Conservation (phyloP, 192 early-diverging fungal species). For the Backusella morwellensis region DNA sequence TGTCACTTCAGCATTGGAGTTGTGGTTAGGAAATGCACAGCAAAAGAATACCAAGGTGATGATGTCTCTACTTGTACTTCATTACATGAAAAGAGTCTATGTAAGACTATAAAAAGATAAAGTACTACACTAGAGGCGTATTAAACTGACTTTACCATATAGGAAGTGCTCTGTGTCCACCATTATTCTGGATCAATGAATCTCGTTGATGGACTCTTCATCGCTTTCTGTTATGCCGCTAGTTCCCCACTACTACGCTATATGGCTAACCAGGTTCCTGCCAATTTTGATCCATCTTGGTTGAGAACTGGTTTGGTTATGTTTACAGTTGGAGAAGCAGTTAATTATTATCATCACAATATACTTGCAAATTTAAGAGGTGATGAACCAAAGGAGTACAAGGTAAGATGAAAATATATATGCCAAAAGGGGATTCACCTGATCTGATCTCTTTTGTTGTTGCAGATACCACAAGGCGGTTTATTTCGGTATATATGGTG, state of each 20-base stretch:
- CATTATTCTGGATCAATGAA: conserved; percentile 22
- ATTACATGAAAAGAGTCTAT: conserved; percentile 26
- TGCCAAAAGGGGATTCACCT: background rate
- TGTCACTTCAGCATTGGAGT: background rate
- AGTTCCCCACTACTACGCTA: background rate
- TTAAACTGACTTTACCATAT: background rate
- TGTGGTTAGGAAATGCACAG: background rate
- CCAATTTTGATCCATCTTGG: background rate
- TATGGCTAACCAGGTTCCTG: conserved; percentile 5
- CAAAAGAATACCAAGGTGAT: background rate
- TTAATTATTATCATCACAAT: conserved; percentile 27
- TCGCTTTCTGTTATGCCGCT: conserved; percentile 9
- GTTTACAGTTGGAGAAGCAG: conserved; percentile 22
- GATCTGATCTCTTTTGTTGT: background rate
- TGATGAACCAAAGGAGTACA: conserved; percentile 15
- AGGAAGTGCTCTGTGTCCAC: conserved; percentile 31
- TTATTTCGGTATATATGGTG: conserved; percentile 32
- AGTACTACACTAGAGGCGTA: background rate
- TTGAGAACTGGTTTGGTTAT: background rate
- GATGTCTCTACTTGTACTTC: background rate
- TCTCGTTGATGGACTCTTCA: background rate
- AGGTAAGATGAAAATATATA: background rate
- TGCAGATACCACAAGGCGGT: conserved; percentile 24
- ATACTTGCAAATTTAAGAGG: conserved; percentile 15
- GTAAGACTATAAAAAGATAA: conserved; percentile 4